These are phyloP conservation scores for Barbarea vulgaris DNA, from an alignment of 345 rosid genomes.

Conservation along the genomic window DNA sequence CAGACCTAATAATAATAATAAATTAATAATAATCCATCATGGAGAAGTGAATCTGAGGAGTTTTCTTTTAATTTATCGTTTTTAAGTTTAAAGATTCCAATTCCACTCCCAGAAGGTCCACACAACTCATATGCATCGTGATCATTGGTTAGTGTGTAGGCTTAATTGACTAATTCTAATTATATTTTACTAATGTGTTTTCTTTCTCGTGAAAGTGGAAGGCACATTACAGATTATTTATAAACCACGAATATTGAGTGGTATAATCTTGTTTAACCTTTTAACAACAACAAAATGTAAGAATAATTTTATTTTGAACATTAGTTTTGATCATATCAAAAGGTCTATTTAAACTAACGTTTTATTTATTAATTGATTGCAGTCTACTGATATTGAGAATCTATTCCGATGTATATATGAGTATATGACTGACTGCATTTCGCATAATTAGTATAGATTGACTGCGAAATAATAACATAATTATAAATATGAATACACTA, in stretches of 20 bases:
- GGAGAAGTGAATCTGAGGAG: slow-evolving; percentile 30
- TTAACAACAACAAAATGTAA: not conserved
- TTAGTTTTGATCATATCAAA: not conserved
- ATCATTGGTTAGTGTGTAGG: slow-evolving; percentile 8
- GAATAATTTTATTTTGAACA: no score
- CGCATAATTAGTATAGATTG: no score
- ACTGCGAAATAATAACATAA: not conserved
- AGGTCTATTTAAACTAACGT: not conserved
- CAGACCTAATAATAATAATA: not conserved
- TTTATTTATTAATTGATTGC: not conserved
- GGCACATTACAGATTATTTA: not conserved
- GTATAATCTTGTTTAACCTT: not conserved
- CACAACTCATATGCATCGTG: slow-evolving; percentile 9
- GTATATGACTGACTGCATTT: no score
- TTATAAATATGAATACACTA: not conserved
- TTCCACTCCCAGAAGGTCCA: slow-evolving; percentile 20
- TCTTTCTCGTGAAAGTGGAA: slow-evolving; percentile 13
- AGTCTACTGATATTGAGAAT: not conserved
- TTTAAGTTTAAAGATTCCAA: slow-evolving; percentile 21
- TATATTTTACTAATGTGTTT: slow-evolving; percentile 3
- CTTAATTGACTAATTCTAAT: not conserved
- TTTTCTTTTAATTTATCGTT: slow-evolving; percentile 8
- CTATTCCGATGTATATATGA: not conserved
- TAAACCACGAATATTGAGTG: not conserved
- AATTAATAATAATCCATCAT: no score